Evolutionary conservation across 768 basidiomycete species (phyloP).

Genomic region (Pleurotus eryngii): DNA sequence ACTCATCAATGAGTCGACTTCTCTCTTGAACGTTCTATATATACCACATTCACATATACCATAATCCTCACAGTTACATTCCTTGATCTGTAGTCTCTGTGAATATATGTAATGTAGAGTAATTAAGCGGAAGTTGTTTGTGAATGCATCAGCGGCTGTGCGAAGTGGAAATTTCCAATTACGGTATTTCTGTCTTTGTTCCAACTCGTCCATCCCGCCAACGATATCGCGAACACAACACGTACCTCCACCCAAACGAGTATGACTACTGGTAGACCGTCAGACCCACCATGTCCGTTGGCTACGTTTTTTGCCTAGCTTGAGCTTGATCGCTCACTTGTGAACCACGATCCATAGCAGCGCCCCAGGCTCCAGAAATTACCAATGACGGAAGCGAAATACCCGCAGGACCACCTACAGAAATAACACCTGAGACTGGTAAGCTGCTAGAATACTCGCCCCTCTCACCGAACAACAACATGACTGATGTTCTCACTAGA

Average conservation of each 20-base stretch:
- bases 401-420: neutral
- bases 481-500: neutral
- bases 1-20: neutral
- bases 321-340: neutral
- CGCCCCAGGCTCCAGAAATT: neutral
- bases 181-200: too few species aligned
- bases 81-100: neutral
- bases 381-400: neutral
- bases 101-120: too few species aligned
- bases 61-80: neutral
- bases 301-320: neutral
- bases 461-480: too few species aligned
- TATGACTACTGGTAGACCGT: constrained; percentile 5
- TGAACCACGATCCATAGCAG: neutral
- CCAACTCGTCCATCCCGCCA: too few species aligned
- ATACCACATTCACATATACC: neutral
- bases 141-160: neutral
- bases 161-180: neutral
- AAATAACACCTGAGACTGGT: constrained; percentile 5
- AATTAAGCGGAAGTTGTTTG: too few species aligned
- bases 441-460: neutral
- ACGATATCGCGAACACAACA: too few species aligned
- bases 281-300: neutral
- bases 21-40: neutral
- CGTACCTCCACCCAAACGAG: too few species aligned